Evolutionary conservation across 2,329 filamentous ascomycete genomes (phyloP).

Genomic region (Aspergillus tamarii): DNA sequence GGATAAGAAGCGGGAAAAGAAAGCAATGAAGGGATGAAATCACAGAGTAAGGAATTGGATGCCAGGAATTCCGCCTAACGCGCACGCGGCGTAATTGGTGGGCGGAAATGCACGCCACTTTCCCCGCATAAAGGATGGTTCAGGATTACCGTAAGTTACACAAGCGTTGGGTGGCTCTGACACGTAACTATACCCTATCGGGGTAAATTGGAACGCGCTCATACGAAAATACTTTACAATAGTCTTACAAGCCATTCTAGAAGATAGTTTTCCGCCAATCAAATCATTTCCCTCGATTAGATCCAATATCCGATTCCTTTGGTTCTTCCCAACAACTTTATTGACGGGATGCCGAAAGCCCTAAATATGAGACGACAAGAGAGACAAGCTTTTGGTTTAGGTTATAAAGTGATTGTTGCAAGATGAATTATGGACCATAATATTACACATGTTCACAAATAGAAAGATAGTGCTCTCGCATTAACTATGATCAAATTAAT

Average conservation of each 20-base stretch:
- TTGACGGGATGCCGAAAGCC: not conserved
- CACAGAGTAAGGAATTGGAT: not conserved
- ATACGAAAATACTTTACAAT: slow-evolving; percentile 3
- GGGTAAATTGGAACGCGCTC: not conserved
- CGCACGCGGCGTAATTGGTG: not conserved
- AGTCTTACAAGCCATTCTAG: not conserved
- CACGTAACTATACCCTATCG: not conserved
- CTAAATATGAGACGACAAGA: not conserved
- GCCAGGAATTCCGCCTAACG: not conserved
- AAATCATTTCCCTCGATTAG: not conserved
- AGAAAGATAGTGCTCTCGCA: not conserved
- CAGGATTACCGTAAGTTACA: not conserved
- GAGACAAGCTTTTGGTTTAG: not conserved
- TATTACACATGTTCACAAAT: too few species aligned
- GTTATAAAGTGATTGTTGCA: not conserved
- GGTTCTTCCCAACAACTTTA: not conserved
- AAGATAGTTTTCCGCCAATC: slow-evolving; percentile 2
- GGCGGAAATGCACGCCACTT: slow-evolving; percentile 8
- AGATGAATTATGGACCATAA: too few species aligned
- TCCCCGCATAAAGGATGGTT: slow-evolving; percentile 8
- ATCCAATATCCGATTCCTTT: not conserved
- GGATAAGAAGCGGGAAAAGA: not conserved
- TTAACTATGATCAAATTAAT: not conserved
- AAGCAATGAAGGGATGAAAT: slow-evolving; percentile 3
- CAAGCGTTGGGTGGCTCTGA: not conserved